phyloP scores from a whole-genome alignment of 1,284 basidiomycete species.

The Polyporus tsugae region DNA sequence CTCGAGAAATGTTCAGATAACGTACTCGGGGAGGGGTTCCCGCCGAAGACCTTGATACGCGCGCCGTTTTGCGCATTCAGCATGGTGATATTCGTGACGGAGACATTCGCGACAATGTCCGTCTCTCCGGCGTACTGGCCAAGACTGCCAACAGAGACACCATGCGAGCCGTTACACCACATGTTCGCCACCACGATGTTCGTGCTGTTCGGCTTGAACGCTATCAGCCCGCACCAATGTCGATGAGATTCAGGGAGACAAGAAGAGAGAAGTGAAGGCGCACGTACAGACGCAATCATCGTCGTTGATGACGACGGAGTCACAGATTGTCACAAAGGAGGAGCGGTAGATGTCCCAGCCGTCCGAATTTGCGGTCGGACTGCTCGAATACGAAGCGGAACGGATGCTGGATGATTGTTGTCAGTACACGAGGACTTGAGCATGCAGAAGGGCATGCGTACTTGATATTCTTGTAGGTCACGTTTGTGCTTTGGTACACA shows the following conservation, averaged over 20 bases:
- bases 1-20: not conserved
- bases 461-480: conserved; percentile 44
- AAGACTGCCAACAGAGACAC: conserved; percentile 65
- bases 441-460: conserved; percentile 18
- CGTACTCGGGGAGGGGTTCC: conserved; percentile 44
- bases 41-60: conserved; percentile 74
- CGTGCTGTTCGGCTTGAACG: conserved; percentile 74
- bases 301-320: conserved; percentile 65
- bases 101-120: conserved; percentile 75
- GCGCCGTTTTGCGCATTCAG: conserved; percentile 69
- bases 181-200: conserved; percentile 67
- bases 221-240: conserved; percentile 21
- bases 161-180: conserved; percentile 68
- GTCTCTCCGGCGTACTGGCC: conserved; percentile 60
- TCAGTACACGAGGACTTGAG: not conserved
- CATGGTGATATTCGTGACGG: conserved; percentile 64
- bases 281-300: conserved; percentile 64
- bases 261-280: not conserved
- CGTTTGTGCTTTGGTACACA: conserved; percentile 44
- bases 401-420: conserved; percentile 33
- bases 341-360: conserved; percentile 74
- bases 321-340: conserved; percentile 56
- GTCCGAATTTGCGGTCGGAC: conserved; percentile 47
- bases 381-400: conserved; percentile 40
- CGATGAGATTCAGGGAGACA: not conserved